These are phyloP conservation scores for Houttuynia cordata DNA, from an alignment of 164 flowering plant species.

Conservation along the genomic window DNA sequence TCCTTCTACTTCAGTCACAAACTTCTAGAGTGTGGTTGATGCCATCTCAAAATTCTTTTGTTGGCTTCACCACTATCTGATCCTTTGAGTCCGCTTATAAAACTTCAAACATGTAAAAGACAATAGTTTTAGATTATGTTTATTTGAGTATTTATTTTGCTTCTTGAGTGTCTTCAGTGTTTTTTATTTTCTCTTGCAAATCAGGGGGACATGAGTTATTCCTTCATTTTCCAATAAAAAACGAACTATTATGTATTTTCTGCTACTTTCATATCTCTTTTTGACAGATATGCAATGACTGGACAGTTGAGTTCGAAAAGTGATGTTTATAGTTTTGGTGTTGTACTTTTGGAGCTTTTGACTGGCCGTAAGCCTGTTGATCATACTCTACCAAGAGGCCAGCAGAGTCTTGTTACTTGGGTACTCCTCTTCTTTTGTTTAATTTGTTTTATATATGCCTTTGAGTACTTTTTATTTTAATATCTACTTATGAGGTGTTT, in stretches of 20 bases:
- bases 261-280: background rate
- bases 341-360: constrained; percentile 70
- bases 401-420: constrained; percentile 92
- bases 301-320: constrained; percentile 78
- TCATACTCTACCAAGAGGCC: constrained; percentile 75
- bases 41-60: background rate
- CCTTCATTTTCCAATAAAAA: background rate
- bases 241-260: no score
- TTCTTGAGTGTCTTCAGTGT: no score
- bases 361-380: constrained; percentile 92
- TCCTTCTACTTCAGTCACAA: background rate
- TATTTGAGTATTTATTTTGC: no score
- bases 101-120: no score
- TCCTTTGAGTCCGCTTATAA: no score
- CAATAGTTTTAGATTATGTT: no score
- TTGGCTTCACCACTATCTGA: no score
- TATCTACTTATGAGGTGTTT: background rate
- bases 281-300: constrained; percentile 74
- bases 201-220: background rate
- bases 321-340: constrained; percentile 90
- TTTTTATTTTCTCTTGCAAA: no score
- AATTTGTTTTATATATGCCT: background rate
- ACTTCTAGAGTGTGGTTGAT: background rate
- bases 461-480: background rate
- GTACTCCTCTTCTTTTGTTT: constrained; percentile 17